Evolutionary conservation across 139 green algal genomes (phyloP), one percentile per base, ranked within the genome.

Genomic region (Chlorella sp.): DNA sequence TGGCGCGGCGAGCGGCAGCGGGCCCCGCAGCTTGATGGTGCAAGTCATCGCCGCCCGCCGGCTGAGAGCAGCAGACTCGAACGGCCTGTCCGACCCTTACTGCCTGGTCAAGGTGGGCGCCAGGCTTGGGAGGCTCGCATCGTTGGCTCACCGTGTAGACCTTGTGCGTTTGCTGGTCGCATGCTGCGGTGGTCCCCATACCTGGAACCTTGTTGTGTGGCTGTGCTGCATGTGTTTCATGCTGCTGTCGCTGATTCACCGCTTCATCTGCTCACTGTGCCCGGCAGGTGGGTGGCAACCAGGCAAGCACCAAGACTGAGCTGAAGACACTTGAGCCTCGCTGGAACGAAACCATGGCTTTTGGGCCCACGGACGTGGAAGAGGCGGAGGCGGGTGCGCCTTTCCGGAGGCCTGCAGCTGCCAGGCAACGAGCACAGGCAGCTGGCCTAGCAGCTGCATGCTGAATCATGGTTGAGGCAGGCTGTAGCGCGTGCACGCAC

Each of bases 271-370:
- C 68, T 32, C 34, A 28, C n/a, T 44, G 32, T 69, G 20, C 34
- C 25, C 15, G 4, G 2, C 63, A 78, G 39, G 38, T 90, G 21
- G 85, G 78, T 17, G 39, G 3, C 16, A 64, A 83, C 65, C 65
- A 68, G 36, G 68, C 63, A 32, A 90, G 64, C 51, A 90, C 68
- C 32, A 21, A 47, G 30, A 69, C 83, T 6, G 56, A 88, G 32
- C 44, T 82, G 12, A 87, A 90, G 69, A 90, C 78, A 0, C 71
- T 90, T 16, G 47, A 60, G n/a, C 87, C 87, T 0, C 72, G 67
- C 30, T 91, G 85, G 87, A 79, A 87, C 57, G 87, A 90, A 62
- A 81, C 63, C 3, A 67, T 90, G 55, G 44, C 63, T 7, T 90
- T 88, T 23, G 12, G 25, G 9, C 2, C 62, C 0, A 55, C 44